Conservation (phyloP, 2,329 filamentous ascomycete species). For the Ophiocordyceps camponoti-saundersi region DNA sequence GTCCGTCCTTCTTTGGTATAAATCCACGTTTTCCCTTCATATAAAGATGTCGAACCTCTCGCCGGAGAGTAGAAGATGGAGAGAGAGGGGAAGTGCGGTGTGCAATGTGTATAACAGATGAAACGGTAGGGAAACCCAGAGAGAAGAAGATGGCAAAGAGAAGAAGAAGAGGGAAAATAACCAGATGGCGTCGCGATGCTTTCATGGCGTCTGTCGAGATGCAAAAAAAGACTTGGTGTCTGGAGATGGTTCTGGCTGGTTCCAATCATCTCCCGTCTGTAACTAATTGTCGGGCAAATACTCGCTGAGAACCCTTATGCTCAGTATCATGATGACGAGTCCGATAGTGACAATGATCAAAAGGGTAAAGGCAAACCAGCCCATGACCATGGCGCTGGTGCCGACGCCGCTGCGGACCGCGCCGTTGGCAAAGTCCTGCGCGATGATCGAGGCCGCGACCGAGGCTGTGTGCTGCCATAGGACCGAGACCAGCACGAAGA, state of each 20-base stretch:
- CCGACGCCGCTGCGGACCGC: conserved; percentile 75
- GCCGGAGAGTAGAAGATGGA: too few species aligned
- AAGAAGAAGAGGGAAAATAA: not conserved
- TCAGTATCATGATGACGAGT: conserved; percentile 89
- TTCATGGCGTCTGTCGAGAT: not conserved
- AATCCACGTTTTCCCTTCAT: too few species aligned
- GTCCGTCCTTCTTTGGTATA: too few species aligned
- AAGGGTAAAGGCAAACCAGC: conserved; percentile 91
- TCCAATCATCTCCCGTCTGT: too few species aligned
- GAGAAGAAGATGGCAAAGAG: not conserved
- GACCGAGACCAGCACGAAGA: conserved; percentile 58
- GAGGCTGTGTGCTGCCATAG: conserved; percentile 93
- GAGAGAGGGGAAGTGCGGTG: too few species aligned
- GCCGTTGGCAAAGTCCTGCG: conserved; percentile 83
- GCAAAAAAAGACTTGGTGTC: not conserved
- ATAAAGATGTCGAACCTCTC: too few species aligned
- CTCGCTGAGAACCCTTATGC: conserved; percentile 63
- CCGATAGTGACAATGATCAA: conserved; percentile 94
- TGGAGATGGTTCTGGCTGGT: not conserved
- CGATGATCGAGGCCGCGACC: conserved; percentile 84
- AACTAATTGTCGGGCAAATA: conserved; percentile 18
- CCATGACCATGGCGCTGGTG: conserved; percentile 89
- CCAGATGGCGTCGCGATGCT: not conserved
- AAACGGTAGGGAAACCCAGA: too few species aligned
- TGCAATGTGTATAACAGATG: too few species aligned